A percentile compares a stretch with the other conserved stretches of the same genome.
phyloP scores from a whole-genome alignment of 1,284 basidiomycete species.

The Athelia sp. region DNA sequence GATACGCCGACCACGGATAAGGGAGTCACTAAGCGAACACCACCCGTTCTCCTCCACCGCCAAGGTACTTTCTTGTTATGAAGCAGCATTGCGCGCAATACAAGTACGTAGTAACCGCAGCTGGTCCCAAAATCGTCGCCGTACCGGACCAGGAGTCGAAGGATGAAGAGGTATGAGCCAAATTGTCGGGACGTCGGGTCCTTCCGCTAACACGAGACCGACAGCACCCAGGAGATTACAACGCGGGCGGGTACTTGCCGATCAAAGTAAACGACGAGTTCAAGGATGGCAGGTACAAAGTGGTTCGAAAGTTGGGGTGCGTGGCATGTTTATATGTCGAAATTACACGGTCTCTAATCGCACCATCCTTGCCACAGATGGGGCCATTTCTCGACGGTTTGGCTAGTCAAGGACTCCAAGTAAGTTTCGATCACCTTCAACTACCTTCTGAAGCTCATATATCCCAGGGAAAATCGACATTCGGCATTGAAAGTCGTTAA shows the following conservation, averaged over 20 bases:
- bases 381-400: slow-evolving; percentile 89
- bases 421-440: slow-evolving; percentile 33
- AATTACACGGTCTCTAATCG: slow-evolving; percentile 13
- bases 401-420: slow-evolving; percentile 74
- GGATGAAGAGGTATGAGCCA: slow-evolving; percentile 51
- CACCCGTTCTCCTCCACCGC: slow-evolving; percentile 14
- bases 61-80: slow-evolving; percentile 47
- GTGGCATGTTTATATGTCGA: slow-evolving; percentile 16
- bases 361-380: slow-evolving; percentile 46
- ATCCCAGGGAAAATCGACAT: slow-evolving; percentile 47
- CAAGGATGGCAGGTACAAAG: slow-evolving; percentile 72
- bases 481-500: slow-evolving; percentile 92
- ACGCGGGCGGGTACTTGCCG: slow-evolving; percentile 76
- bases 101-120: slow-evolving; percentile 65
- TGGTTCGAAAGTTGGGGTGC: slow-evolving; percentile 81
- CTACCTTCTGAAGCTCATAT: slow-evolving; percentile 25
- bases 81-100: slow-evolving; percentile 65
- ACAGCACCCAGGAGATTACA: slow-evolving; percentile 69
- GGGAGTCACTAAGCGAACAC: not conserved
- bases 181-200: too few relatives aligned
- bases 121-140: slow-evolving; percentile 65
- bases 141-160: slow-evolving; percentile 58
- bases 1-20: too few relatives aligned
- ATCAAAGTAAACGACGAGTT: slow-evolving; percentile 77
- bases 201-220: too few relatives aligned